These are phyloP conservation scores for Tetracladium maxilliforme DNA, from an alignment of 2,329 filamentous ascomycete genomes.

Conservation along the genomic window DNA sequence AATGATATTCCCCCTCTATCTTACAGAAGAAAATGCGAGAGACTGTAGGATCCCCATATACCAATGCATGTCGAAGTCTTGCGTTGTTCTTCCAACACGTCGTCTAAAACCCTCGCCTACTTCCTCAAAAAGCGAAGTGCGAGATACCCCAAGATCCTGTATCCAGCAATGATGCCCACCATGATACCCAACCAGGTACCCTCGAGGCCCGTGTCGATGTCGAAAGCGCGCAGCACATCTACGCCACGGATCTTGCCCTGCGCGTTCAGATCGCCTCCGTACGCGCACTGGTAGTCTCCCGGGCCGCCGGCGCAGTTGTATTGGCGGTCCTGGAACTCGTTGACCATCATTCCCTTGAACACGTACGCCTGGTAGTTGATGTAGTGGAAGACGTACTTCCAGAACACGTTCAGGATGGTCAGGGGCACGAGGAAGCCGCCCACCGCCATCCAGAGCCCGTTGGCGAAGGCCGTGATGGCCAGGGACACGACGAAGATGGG, in stretches of 20 bases:
- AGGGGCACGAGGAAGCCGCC: constrained; percentile 69
- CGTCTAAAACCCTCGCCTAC: too few species aligned
- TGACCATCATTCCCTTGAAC: constrained; percentile 88
- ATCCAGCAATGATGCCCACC: constrained; percentile 60
- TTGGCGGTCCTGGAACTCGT: constrained; percentile 55
- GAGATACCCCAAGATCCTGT: constrained; percentile 53
- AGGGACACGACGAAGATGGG: constrained; percentile 70
- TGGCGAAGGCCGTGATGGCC: constrained; percentile 70
- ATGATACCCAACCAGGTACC: constrained; percentile 66
- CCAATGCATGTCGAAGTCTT: too few species aligned
- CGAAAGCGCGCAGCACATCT: constrained; percentile 55
- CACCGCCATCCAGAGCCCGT: constrained; percentile 82
- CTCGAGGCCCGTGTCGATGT: constrained; percentile 46
- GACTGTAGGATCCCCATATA: too few species aligned
- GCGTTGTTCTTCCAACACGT: too few species aligned
- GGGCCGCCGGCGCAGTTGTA: constrained; percentile 38
- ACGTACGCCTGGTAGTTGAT: constrained; percentile 81
- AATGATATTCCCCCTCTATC: too few species aligned
- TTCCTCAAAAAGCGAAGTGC: constrained; percentile 30
- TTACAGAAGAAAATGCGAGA: too few species aligned
- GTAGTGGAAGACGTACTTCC: constrained; percentile 77
- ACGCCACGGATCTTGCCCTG: constrained; percentile 58
- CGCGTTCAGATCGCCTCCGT: constrained; percentile 40
- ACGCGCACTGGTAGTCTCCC: constrained; percentile 55
- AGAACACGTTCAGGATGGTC: constrained; percentile 64